Evolutionary conservation across 2,329 filamentous ascomycete species (phyloP).

Genomic region (Blastomyces gilchristii): DNA sequence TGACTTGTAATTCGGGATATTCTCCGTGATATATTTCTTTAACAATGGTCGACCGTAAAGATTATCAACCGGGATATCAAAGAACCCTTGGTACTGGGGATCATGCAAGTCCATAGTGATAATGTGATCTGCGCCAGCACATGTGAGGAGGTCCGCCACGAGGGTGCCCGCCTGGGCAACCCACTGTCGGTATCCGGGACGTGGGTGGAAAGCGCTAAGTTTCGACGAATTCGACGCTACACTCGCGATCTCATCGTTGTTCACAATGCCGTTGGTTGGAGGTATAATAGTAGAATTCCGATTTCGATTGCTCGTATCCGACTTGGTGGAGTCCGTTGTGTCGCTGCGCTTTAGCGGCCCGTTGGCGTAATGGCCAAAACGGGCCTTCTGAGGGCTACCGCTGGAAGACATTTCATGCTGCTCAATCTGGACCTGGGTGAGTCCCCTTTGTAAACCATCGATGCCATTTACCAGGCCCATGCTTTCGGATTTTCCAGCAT

Average conservation of each 20-base stretch:
- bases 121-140: slow-evolving; percentile 89
- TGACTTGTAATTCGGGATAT: slow-evolving; percentile 73
- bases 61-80: slow-evolving; percentile 97
- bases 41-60: slow-evolving; percentile 58
- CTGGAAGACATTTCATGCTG: slow-evolving; percentile 35
- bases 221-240: slow-evolving; percentile 41
- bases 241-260: slow-evolving; percentile 53
- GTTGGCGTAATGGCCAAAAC: slow-evolving; percentile 30
- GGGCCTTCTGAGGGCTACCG: slow-evolving; percentile 36
- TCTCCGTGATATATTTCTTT: slow-evolving; percentile 60
- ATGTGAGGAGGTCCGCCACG: slow-evolving; percentile 86
- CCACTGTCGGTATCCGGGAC: slow-evolving; percentile 96
- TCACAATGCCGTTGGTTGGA: slow-evolving; percentile 44
- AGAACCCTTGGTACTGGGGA: slow-evolving; percentile 96
- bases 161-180: slow-evolving; percentile 94
- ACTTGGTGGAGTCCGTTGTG: slow-evolving; percentile 31
- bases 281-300: slow-evolving; percentile 23
- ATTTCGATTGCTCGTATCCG: slow-evolving; percentile 19
- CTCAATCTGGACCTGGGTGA: slow-evolving; percentile 57
- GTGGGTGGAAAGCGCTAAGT: slow-evolving; percentile 60
- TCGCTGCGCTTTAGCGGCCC: slow-evolving; percentile 29
- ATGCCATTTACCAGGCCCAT: slow-evolving; percentile 56
- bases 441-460: slow-evolving; percentile 59
- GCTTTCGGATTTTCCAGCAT: slow-evolving; percentile 58
- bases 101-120: slow-evolving; percentile 98